phyloP scores from a whole-genome alignment of 345 rosid species.

The Mangifera indica region DNA sequence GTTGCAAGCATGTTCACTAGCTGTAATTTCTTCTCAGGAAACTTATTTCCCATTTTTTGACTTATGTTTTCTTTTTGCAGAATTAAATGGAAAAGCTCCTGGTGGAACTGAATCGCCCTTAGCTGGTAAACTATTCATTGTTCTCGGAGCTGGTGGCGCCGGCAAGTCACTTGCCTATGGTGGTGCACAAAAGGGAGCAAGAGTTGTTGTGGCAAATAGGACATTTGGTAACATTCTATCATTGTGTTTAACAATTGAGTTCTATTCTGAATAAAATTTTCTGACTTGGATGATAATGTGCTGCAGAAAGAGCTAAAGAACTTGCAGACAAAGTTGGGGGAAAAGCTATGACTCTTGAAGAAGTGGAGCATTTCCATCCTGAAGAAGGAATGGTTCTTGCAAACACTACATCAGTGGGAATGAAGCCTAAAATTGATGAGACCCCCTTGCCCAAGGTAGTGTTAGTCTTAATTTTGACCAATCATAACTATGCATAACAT shows the following conservation, averaged over 20 bases:
- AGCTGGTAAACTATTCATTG: slow-evolving; percentile 39
- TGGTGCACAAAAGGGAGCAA: slow-evolving; percentile 47
- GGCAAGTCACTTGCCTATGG: slow-evolving; percentile 53
- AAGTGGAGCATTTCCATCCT: slow-evolving; percentile 43
- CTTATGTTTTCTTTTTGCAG: slow-evolving; percentile 1
- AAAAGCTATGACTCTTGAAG: slow-evolving; percentile 37
- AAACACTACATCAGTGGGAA: slow-evolving; percentile 48
- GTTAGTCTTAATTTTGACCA: too few species aligned
- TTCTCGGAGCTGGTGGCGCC: slow-evolving; percentile 48
- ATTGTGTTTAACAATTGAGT: neutral
- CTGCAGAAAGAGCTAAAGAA: slow-evolving; percentile 39
- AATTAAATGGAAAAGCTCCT: slow-evolving; percentile 23
- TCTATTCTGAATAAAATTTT: neutral
- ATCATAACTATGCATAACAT: too few species aligned
- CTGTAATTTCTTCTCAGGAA: neutral
- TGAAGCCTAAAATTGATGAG: slow-evolving; percentile 36
- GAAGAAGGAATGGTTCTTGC: slow-evolving; percentile 53
- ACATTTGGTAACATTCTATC: slow-evolving; percentile 32
- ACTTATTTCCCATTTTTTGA: neutral
- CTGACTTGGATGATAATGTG: neutral
- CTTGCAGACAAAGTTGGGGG: slow-evolving; percentile 47
- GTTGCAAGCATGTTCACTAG: slow-evolving; percentile 11
- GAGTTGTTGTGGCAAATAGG: slow-evolving; percentile 44
- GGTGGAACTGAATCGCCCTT: slow-evolving; percentile 29
- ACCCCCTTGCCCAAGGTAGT: slow-evolving; percentile 47